Percentiles rank a stretch among this genome's conserved stretches.
Conservation (phyloP, 169 alveolate species). For the Plasmodium cynomolgi region DNA sequence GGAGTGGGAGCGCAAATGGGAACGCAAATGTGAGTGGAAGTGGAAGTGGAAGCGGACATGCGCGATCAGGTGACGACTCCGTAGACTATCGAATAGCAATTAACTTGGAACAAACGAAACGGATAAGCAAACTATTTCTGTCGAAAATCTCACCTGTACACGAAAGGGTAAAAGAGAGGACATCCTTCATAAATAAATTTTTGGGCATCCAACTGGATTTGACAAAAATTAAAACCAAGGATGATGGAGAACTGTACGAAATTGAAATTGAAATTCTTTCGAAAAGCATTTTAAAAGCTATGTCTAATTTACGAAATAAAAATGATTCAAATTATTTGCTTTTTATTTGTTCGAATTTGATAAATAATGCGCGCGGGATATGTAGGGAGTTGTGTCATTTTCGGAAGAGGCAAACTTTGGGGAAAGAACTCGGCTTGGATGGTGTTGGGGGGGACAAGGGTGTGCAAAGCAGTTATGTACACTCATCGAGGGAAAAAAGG, state of each 20-base stretch:
- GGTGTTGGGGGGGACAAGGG: background rate
- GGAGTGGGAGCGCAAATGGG: background rate
- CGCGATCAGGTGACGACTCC: slow-evolving; percentile 3
- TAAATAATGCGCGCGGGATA: slow-evolving; percentile 64
- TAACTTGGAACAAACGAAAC: slow-evolving; percentile 47
- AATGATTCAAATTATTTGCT: slow-evolving; percentile 71
- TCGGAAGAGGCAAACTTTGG: slow-evolving; percentile 11
- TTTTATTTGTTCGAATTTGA: slow-evolving; percentile 65
- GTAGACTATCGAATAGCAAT: slow-evolving; percentile 68
- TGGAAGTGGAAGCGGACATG: background rate
- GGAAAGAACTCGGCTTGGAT: background rate
- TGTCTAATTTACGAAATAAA: slow-evolving; percentile 61
- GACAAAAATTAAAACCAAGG: slow-evolving; percentile 42
- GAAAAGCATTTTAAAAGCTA: slow-evolving; percentile 63
- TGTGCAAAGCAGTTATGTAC: background rate
- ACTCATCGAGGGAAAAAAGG: slow-evolving; percentile 22
- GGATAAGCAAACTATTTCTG: slow-evolving; percentile 51
- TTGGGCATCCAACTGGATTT: slow-evolving; percentile 64
- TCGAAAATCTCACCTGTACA: slow-evolving; percentile 61
- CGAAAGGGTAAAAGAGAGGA: slow-evolving; percentile 66
- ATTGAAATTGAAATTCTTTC: slow-evolving; percentile 71
- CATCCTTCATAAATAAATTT: slow-evolving; percentile 46
- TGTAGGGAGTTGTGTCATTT: slow-evolving; percentile 24
- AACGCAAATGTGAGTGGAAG: background rate
- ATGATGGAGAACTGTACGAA: slow-evolving; percentile 47